Base-by-base conservation (phyloP, 2,329 filamentous ascomycete genomes). In the Claviceps humidiphila region DNA sequence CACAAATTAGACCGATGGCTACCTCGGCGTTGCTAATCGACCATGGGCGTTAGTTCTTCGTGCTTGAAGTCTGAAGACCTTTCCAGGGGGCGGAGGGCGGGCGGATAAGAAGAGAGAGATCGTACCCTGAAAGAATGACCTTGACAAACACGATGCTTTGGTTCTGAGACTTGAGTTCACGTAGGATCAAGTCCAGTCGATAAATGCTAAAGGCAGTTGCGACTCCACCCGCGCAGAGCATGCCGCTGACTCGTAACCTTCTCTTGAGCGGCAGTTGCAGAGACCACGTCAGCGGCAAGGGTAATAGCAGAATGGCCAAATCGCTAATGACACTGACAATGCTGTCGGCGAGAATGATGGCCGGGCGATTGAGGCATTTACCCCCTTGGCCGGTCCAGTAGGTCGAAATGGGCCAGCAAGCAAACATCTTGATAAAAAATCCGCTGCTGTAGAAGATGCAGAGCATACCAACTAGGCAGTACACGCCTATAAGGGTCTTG, bases 401-500 rank as follows among this genome's bases (percentile, higher is more conserved):
- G 2, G 62, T 66, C 5, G 59, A 51, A 24, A 74, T 68, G 2
- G 71, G 72, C 37, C 59, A 57, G 56, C 71, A 74, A 24, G 68
- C 65, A 44, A 68, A 61, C 40, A 71, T 67, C 51, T 73, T 72
- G 40, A 73, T 60, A 37, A 72, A 67, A 4, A 69, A 56, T 13
- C 67, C 68, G 0, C 67, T 65, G 11, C 67, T 61, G 49, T 73
- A 74, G 57, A 72, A 73, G 5, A 58, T 57, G 0, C 67, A 57
- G 50, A 73, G 65, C 46, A 69, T 50, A 4, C 53, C 62, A 17
- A 73, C 62, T 47, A 71, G 65, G 39, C 65, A 30, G 55, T 68
- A 68, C 42, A 73, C 66, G 30, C 67, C 65, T 6, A 66, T 60
- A 5, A 67, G 60, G 4, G 64, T 65, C 57, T 70, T 70, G 40